A percentile compares a stretch with the other conserved stretches of the same genome.
These are phyloP conservation scores for Phytophthora macrochlamydospora DNA, from an alignment of 352 stramenopile genomes.

Conservation along the genomic window DNA sequence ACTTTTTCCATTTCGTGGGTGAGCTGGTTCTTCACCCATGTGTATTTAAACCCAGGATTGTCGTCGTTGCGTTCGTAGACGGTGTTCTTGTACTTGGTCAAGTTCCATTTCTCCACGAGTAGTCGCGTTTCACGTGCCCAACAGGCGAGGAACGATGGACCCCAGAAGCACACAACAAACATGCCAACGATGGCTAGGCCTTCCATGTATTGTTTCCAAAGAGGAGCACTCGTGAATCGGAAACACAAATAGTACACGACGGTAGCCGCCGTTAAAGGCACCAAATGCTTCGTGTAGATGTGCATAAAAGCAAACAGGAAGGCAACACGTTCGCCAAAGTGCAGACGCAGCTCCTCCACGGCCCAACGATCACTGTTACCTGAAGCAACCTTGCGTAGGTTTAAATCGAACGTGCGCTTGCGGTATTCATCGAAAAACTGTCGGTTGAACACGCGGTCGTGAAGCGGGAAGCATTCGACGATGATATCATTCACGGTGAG, in stretches of 20 bases:
- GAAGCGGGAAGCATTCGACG: conserved; percentile 82
- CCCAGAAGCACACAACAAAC: conserved; percentile 82
- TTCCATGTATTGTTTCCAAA: conserved; percentile 81
- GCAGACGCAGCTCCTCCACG: conserved; percentile 84
- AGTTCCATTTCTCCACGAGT: conserved; percentile 89
- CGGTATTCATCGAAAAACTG: conserved; percentile 90
- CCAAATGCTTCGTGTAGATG: conserved; percentile 88
- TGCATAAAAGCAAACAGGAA: conserved; percentile 92
- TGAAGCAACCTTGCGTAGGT: conserved; percentile 63
- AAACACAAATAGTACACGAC: conserved; percentile 83
- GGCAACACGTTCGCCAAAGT: conserved; percentile 89
- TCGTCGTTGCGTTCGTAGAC: conserved; percentile 89
- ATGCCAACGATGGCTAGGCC: conserved; percentile 73
- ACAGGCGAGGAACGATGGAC: conserved; percentile 79
- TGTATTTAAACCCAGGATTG: conserved; percentile 86
- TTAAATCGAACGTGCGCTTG: conserved; percentile 80
- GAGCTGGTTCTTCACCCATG: conserved; percentile 86
- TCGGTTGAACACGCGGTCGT: conserved; percentile 87
- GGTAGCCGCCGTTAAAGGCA: conserved; percentile 68
- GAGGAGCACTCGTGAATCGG: conserved; percentile 52
- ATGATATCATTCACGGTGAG: conserved; percentile 79
- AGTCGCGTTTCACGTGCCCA: conserved; percentile 89
- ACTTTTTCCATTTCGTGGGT: conserved; percentile 91
- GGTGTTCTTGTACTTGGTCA: conserved; percentile 89
- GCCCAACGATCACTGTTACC: conserved; percentile 87